Evolutionary conservation across 306 rosid species (phyloP).

Genomic region (Argentina anserina): DNA sequence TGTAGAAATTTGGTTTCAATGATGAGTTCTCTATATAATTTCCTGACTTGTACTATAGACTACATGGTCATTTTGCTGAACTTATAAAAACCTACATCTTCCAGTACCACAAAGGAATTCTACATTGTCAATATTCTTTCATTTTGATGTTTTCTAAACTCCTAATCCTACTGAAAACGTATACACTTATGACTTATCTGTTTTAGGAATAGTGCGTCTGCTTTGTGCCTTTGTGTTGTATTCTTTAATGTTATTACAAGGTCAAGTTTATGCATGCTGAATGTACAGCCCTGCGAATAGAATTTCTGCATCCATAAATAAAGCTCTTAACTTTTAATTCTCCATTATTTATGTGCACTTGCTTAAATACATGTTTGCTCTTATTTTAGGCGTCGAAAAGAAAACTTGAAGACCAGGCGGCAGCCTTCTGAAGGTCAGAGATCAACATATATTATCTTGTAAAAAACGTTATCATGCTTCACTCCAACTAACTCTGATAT

Average conservation of each 20-base stretch:
- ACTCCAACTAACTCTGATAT: too few species aligned
- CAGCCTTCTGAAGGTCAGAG: constrained; percentile 52
- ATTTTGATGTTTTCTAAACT: background rate
- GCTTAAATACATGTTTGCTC: constrained; percentile 9
- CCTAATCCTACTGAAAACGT: background rate
- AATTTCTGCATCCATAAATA: background rate
- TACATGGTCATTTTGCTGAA: background rate
- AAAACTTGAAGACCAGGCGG: constrained; percentile 37
- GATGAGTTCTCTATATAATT: background rate
- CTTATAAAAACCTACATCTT: background rate
- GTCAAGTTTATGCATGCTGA: background rate
- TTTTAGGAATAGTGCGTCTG: background rate
- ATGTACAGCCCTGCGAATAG: background rate
- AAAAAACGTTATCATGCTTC: background rate
- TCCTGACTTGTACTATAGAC: background rate
- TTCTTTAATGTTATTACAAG: background rate
- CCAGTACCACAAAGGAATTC: background rate
- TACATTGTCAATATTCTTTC: background rate
- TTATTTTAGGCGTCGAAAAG: constrained; percentile 54
- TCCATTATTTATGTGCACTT: background rate
- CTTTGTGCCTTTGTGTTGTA: background rate
- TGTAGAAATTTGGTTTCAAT: background rate
- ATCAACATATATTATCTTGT: constrained; percentile 15
- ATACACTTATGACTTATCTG: background rate
- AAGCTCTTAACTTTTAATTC: background rate